Percentiles rank a stretch among this genome's conserved stretches.
Evolutionary conservation across 345 rosid species (phyloP).

Genomic region (Noccaea bulbosa): DNA sequence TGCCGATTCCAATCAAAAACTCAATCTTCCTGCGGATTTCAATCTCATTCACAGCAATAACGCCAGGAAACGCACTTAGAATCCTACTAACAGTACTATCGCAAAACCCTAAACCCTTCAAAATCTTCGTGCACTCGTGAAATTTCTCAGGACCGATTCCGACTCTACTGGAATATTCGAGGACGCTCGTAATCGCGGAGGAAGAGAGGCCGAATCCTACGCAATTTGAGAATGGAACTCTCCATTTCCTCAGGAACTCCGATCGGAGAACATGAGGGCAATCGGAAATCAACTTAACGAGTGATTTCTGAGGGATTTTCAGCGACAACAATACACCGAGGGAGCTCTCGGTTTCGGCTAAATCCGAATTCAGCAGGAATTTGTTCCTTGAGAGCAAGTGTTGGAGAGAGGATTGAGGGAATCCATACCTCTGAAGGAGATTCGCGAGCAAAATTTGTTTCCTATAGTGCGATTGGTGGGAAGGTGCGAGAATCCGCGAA

Average conservation of each 20-base stretch:
- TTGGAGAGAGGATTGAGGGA: conserved; percentile 60
- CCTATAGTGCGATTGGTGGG: conserved; percentile 47
- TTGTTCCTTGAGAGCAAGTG: conserved; percentile 52
- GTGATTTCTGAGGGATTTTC: conserved; percentile 54
- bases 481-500: conserved; percentile 16
- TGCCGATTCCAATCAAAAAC: conserved; percentile 53
- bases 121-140: conserved; percentile 39
- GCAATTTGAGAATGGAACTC: conserved; percentile 38
- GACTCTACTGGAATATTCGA: conserved; percentile 58
- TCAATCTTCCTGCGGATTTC: conserved; percentile 56
- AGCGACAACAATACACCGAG: conserved; percentile 59
- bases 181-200: conserved; percentile 48
- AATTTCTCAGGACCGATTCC: conserved; percentile 56
- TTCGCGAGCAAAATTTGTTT: conserved; percentile 57
- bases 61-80: conserved; percentile 60
- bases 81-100: conserved; percentile 53
- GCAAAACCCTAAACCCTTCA: conserved; percentile 68
- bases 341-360: conserved; percentile 56
- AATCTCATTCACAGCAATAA: conserved; percentile 49
- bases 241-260: conserved; percentile 69
- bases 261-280: conserved; percentile 72
- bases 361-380: conserved; percentile 50
- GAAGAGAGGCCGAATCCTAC: conserved; percentile 43
- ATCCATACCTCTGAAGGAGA: conserved; percentile 72
- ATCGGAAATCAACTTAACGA: conserved; percentile 56